Base-by-base conservation (phyloP, 2,329 filamentous ascomycete genomes). In the Xenoacremonium recifei region DNA sequence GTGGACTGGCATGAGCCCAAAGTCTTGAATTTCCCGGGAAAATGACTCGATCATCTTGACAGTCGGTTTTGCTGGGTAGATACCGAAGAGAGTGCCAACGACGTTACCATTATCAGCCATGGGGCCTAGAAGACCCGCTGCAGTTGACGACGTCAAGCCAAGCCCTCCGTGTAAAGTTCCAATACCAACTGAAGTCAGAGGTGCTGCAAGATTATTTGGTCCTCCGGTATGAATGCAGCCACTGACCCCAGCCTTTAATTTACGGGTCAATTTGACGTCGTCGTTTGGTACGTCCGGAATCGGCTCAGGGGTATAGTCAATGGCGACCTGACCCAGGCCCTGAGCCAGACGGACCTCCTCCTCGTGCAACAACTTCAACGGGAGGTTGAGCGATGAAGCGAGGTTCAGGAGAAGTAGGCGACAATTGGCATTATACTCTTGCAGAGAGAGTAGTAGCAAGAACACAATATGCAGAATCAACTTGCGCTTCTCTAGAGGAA, bases 1-100 rank as follows among this genome's bases (percentile, higher is more conserved):
- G 39, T 82, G 79, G 13, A 95, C 72, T 1, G 89, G 87, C 10
- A 96, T 67, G 55, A 97, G 88, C 1, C 82, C 89, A 64, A 96
- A 95, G 59, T 97, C 91, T 55, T 89, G 82, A 13, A 97, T 84
- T 50, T 96, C 89, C 53, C 82, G 83, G 10, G 86, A 79, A 61
- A 95, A 95, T n/a, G 84, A 76, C 50, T 96, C 89, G 75, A 96
- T 87, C 75, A 91, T 89, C 62, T 90, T 85, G 39, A 84, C 82
- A 0, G 87, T 87, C 75, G 95, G 91, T 25, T 84, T 80, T 2
- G 85, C 83, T 32, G 87, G 87, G 60, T 95, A 96, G n/a, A 93
- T 88, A 7, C 93, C 93, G 58, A 97, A 96, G 29, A 97, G 70
- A 27, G 86, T 82, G 13, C 91, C 92, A 21, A 96, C 85, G 31